Percentiles rank a stretch among this genome's conserved stretches.
phyloP scores from a whole-genome alignment of 179 eudicot genomes.

The Pouteria campechiana region DNA sequence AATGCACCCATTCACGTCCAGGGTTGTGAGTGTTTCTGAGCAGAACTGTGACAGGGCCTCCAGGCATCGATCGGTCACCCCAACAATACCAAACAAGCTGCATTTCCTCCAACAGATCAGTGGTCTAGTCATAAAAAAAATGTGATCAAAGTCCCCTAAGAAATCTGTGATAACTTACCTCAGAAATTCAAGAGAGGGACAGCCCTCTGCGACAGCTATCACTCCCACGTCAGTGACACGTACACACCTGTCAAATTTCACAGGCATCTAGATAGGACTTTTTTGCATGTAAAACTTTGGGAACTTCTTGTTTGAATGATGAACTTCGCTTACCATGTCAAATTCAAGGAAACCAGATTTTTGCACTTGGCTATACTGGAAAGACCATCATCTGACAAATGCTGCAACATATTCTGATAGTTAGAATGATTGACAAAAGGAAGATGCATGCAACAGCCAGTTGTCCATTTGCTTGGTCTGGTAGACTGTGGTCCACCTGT shows the following conservation, averaged over 20 bases:
- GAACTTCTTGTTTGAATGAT: not conserved
- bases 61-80: constrained; percentile 76
- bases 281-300: not conserved
- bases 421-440: constrained; percentile 7
- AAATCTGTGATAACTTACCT: constrained; percentile 47
- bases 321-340: constrained; percentile 54
- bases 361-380: constrained; percentile 64
- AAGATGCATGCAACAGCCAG: too few relatives aligned
- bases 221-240: constrained; percentile 70
- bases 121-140: not conserved
- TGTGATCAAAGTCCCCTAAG: not conserved
- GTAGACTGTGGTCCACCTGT: too few relatives aligned
- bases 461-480: too few relatives aligned
- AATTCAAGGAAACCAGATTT: constrained; percentile 58
- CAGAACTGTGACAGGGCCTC: constrained; percentile 61
- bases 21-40: constrained; percentile 57
- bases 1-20: constrained; percentile 92
- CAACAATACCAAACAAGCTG: constrained; percentile 94
- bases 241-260: constrained; percentile 81
- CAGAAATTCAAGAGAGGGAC: constrained; percentile 59
- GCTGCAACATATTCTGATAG: constrained; percentile 24
- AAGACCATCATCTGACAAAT: constrained; percentile 68
- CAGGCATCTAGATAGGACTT: constrained; percentile 1
- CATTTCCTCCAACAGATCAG: constrained; percentile 10
- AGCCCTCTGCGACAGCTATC: constrained; percentile 59